A percentile compares a stretch with the other conserved stretches of the same genome.
Conservation (phyloP, 768 basidiomycete species). For the Pleurotus ostreatus region DNA sequence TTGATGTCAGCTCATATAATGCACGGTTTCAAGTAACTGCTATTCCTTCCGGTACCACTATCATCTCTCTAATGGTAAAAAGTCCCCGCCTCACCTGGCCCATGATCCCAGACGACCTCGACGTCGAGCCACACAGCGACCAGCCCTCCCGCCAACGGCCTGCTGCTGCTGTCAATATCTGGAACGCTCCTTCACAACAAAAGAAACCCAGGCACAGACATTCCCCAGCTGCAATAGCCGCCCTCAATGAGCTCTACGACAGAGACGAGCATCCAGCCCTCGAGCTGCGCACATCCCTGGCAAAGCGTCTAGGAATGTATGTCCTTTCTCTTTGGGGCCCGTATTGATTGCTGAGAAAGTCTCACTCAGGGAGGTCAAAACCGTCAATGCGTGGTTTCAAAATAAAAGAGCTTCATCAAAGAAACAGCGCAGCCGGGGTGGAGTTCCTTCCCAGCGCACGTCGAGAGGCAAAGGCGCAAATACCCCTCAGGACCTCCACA, state of each 20-base stretch:
- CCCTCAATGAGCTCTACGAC: conserved; percentile 77
- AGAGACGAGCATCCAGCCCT: conserved; percentile 71
- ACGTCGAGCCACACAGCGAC: conserved; percentile 16
- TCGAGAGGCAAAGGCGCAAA: conserved; percentile 15
- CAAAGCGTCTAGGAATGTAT: conserved; percentile 73
- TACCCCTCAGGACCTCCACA: conserved; percentile 22
- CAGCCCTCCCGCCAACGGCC: conserved; percentile 24
- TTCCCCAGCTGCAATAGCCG: conserved; percentile 64
- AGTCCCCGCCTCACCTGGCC: not conserved
- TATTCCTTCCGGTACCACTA: not conserved
- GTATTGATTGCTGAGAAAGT: conserved; percentile 14
- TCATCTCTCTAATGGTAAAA: conserved; percentile 2
- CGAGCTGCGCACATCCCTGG: conserved; percentile 63
- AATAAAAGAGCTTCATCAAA: conserved; percentile 82
- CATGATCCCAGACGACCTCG: not conserved
- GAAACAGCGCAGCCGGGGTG: conserved; percentile 48
- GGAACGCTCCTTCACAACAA: conserved; percentile 29
- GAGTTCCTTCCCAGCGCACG: conserved; percentile 25
- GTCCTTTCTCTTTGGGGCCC: conserved; percentile 25
- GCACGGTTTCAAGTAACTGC: not conserved
- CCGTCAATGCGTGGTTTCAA: conserved; percentile 85
- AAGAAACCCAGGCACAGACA: conserved; percentile 84
- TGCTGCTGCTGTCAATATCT: not conserved
- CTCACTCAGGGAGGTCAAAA: conserved; percentile 69
- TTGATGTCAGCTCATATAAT: conserved; percentile 8